Percentiles rank a stretch among this genome's conserved stretches.
phyloP scores from a whole-genome alignment of 148 eudicot species.

The Rhododendron williamsianum region DNA sequence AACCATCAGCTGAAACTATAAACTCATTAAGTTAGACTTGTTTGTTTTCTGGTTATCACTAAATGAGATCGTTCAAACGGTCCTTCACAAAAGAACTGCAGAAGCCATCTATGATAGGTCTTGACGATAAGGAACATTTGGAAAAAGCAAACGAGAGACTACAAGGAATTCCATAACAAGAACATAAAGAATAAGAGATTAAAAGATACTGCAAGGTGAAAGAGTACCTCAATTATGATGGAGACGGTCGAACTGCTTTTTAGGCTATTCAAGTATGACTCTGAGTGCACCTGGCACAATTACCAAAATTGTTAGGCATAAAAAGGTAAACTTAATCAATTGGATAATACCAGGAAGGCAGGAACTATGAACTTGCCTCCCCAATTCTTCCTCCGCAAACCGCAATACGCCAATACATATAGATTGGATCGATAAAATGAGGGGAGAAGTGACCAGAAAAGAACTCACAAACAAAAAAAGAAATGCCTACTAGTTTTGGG shows the following conservation, averaged over 20 bases:
- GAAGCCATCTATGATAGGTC: background rate
- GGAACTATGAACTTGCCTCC: background rate
- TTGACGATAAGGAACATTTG: background rate
- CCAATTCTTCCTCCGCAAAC: background rate
- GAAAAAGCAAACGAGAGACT: background rate
- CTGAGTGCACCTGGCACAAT: slow-evolving; percentile 67
- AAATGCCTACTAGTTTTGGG: background rate
- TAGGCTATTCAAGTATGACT: slow-evolving; percentile 70
- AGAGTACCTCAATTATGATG: slow-evolving; percentile 61
- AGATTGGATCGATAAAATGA: background rate
- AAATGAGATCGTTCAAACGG: background rate
- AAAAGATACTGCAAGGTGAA: background rate
- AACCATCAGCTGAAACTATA: slow-evolving; percentile 3
- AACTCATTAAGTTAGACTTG: background rate
- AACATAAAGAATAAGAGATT: background rate
- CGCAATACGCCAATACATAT: background rate
- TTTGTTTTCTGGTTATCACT: background rate
- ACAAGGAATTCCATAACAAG: background rate
- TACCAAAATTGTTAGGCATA: slow-evolving; percentile 10
- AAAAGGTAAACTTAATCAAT: background rate
- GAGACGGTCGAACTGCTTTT: slow-evolving; percentile 67
- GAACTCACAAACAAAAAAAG: background rate
- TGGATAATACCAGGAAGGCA: background rate
- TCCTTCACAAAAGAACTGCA: background rate
- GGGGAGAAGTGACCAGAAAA: background rate